phyloP scores from a whole-genome alignment of 2,329 filamentous ascomycete genomes.

The Aspergillus jensenii region DNA sequence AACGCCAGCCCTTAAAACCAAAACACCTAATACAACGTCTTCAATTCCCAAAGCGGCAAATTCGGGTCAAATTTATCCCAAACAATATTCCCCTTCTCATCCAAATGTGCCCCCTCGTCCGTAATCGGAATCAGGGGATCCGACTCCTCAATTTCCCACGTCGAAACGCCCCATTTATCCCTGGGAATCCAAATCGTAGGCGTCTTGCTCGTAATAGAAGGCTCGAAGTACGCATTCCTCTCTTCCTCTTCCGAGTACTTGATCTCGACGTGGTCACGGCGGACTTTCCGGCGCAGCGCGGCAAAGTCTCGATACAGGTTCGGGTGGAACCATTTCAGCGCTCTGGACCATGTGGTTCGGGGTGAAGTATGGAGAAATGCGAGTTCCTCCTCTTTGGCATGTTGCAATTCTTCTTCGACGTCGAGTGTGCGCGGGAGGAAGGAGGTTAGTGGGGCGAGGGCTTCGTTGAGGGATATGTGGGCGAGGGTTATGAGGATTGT shows the following conservation, averaged over 20 bases:
- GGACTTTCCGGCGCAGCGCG: conserved; percentile 68
- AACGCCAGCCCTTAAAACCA: too few relatives aligned
- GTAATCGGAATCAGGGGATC: conserved; percentile 72
- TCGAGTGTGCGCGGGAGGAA: conserved; percentile 71
- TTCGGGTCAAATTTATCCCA: conserved; percentile 59
- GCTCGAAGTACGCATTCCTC: conserved; percentile 70
- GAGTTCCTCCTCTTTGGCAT: conserved; percentile 34
- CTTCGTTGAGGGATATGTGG: conserved; percentile 58
- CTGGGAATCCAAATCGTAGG: conserved; percentile 79
- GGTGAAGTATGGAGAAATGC: neutral
- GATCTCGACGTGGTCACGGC: conserved; percentile 55
- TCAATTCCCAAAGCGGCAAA: conserved; percentile 58
- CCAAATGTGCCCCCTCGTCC: conserved; percentile 69
- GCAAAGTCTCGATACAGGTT: conserved; percentile 74
- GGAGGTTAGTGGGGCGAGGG: conserved; percentile 49
- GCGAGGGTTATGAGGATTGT: conserved; percentile 73
- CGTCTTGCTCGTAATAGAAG: conserved; percentile 61
- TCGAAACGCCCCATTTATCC: conserved; percentile 71
- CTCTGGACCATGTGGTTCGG: conserved; percentile 18
- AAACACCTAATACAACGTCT: conserved; percentile 48
- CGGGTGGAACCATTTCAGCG: conserved; percentile 60
- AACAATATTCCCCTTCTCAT: conserved; percentile 67
- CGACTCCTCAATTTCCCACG: conserved; percentile 74
- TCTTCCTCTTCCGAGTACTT: conserved; percentile 63
- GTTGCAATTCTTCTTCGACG: conserved; percentile 52